These are phyloP conservation scores for Curvularia lunata DNA, from an alignment of 2,329 filamentous ascomycete species.

Conservation along the genomic window DNA sequence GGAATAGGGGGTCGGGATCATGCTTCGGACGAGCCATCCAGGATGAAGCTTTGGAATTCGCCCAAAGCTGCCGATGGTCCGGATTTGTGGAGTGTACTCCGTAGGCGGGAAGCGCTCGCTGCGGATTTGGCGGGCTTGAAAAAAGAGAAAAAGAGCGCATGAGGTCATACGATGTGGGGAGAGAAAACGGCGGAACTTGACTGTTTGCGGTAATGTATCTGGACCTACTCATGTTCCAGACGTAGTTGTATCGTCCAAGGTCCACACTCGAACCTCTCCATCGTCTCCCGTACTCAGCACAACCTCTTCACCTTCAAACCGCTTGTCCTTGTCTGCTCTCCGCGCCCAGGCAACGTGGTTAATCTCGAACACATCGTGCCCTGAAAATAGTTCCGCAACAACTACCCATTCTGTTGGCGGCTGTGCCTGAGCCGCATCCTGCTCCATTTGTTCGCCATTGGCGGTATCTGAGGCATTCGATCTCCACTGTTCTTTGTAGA, in stretches of 20 bases:
- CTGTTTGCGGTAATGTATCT: neutral
- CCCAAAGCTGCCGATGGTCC: neutral
- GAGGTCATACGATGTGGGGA: constrained; percentile 4
- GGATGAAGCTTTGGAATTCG: neutral
- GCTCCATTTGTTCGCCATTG: constrained; percentile 25
- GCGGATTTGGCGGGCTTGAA: neutral
- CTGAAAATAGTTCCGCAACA: constrained; percentile 71
- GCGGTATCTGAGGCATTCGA: constrained; percentile 33
- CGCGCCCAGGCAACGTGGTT: constrained; percentile 91
- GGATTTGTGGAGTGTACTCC: neutral
- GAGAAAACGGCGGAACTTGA: neutral
- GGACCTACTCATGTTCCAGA: constrained; percentile 2
- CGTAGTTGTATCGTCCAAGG: constrained; percentile 39
- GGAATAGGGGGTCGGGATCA: neutral
- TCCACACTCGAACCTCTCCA: constrained; percentile 85
- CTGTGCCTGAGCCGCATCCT: constrained; percentile 23
- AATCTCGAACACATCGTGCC: constrained; percentile 91
- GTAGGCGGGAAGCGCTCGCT: neutral
- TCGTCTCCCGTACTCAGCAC: constrained; percentile 92
- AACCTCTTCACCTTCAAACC: constrained; percentile 75
- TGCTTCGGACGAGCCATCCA: neutral
- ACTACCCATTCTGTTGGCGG: constrained; percentile 70
- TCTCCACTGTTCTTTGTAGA: constrained; percentile 31
- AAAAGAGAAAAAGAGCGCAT: neutral
- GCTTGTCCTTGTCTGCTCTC: constrained; percentile 71